These are phyloP conservation scores for Leishmania mexicana DNA, from an alignment of 208 protist genomes.

Conservation along the genomic window DNA sequence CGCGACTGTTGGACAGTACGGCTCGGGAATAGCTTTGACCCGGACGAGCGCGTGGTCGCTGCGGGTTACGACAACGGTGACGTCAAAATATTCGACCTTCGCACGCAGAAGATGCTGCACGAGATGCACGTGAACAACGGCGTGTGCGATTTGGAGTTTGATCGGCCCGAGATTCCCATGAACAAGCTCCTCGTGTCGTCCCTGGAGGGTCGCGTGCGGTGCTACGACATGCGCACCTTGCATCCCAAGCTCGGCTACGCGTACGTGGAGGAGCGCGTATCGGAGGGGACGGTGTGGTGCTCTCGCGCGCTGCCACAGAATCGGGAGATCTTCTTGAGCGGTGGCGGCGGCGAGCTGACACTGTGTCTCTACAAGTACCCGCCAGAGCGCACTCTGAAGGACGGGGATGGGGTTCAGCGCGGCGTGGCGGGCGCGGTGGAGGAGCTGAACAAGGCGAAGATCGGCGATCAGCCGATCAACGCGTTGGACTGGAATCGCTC, in stretches of 20 bases:
- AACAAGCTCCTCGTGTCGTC: conserved; percentile 94
- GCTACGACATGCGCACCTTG: conserved; percentile 90
- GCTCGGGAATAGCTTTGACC: conserved; percentile 92
- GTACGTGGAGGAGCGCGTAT: conserved; percentile 84
- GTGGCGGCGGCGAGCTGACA: conserved; percentile 87
- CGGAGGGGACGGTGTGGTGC: conserved; percentile 89
- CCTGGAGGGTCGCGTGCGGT: conserved; percentile 84
- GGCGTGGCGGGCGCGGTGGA: conserved; percentile 80
- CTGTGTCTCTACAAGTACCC: conserved; percentile 92
- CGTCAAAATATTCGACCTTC: conserved; percentile 95
- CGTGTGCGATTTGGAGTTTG: conserved; percentile 92
- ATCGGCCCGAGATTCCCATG: conserved; percentile 92
- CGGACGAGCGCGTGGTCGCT: conserved; percentile 90
- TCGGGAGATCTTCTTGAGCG: conserved; percentile 89
- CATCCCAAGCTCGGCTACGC: conserved; percentile 88
- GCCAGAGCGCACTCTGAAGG: conserved; percentile 73
- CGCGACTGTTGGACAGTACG: conserved; percentile 94
- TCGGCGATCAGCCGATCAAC: conserved; percentile 90
- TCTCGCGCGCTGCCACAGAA: conserved; percentile 90
- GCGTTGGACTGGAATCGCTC: conserved; percentile 83
- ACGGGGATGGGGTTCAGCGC: conserved; percentile 65
- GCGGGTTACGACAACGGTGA: conserved; percentile 96
- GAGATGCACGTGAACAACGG: conserved; percentile 95
- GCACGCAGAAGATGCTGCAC: conserved; percentile 86
- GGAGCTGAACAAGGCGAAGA: conserved; percentile 82